Evolutionary conservation across 2,329 filamentous ascomycete species (phyloP).

Genomic region (Trichoderma sp.): DNA sequence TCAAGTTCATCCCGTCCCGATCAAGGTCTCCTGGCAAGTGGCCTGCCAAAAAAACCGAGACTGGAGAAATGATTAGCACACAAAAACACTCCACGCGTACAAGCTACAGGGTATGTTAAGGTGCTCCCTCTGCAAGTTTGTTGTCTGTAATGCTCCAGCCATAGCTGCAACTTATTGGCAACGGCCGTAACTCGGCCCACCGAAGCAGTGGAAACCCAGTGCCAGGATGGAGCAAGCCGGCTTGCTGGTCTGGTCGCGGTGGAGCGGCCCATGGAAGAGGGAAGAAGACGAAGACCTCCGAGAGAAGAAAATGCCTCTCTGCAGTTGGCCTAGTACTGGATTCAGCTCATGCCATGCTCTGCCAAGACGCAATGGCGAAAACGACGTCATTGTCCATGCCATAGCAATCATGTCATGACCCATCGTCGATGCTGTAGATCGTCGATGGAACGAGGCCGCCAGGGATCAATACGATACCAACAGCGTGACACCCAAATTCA

Average conservation of each 20-base stretch:
- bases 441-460: background rate
- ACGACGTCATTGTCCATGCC: background rate
- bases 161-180: background rate
- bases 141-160: background rate
- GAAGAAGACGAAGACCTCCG: background rate
- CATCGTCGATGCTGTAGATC: background rate
- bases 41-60: no score
- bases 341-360: background rate
- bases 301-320: constrained; percentile 11
- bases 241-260: background rate
- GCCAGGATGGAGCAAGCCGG: background rate
- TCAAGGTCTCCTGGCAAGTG: no score
- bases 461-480: background rate
- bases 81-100: no score
- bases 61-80: no score
- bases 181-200: background rate
- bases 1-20: background rate
- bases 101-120: no score
- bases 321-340: background rate
- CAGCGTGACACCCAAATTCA: background rate
- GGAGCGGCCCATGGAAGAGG: background rate
- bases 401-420: background rate
- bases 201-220: background rate
- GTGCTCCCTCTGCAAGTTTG: no score
- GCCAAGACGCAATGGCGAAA: background rate